These are phyloP conservation scores for Larix sibirica DNA, from an alignment of 83 land plant genomes.

Conservation along the genomic window DNA sequence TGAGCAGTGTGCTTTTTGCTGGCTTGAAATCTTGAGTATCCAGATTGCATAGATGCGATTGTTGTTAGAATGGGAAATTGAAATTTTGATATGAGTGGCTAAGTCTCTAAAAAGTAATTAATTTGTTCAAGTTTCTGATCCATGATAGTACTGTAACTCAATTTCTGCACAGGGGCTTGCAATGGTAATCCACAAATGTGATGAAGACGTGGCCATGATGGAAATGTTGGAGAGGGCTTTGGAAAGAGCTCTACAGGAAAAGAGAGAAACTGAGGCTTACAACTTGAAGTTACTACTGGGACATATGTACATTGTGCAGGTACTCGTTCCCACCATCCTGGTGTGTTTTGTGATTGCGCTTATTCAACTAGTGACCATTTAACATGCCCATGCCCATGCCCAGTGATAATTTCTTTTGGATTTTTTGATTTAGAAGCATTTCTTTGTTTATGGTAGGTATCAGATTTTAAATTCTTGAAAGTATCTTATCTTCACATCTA, in stretches of 20 bases:
- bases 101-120: neutral
- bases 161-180: conserved; percentile 51
- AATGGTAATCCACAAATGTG: conserved; percentile 59
- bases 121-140: neutral
- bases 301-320: conserved; percentile 70
- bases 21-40: neutral
- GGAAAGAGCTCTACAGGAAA: conserved; percentile 35
- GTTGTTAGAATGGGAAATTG: neutral
- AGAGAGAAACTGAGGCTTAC: conserved; percentile 56
- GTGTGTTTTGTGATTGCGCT: neutral
- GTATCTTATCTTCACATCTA: too few relatives aligned
- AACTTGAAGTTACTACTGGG: conserved; percentile 59
- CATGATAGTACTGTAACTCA: neutral
- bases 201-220: conserved; percentile 59
- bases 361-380: neutral
- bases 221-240: conserved; percentile 59
- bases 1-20: neutral
- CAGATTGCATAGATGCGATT: neutral
- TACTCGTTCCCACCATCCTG: conserved; percentile 2
- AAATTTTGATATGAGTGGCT: neutral
- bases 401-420: neutral
- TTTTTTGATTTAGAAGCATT: too few relatives aligned
- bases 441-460: too few relatives aligned
- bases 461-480: too few relatives aligned
- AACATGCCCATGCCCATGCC: neutral